Base-by-base conservation (phyloP, 2,329 filamentous ascomycete genomes). In the Botrytis deweyae region DNA sequence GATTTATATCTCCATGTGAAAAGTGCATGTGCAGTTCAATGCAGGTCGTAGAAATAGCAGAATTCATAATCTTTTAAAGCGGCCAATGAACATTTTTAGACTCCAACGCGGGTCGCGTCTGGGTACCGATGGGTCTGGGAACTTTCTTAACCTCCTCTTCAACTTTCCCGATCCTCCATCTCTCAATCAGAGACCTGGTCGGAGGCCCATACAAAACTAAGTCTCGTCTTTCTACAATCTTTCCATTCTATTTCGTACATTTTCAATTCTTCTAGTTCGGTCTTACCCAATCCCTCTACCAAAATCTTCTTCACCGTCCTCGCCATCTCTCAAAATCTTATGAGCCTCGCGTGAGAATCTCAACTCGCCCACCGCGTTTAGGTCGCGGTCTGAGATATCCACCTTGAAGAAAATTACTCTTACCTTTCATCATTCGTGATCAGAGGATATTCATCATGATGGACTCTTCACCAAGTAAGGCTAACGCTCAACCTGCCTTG, bases 381-480 rank as follows among this genome's bases (percentile, higher is more conserved):
- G 52, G 71, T 72, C 63, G 63, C 71, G 71, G 58, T 62, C 71
- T 42, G 25, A 70, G 73, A 75, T 73, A 71, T 70, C 76, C 73
- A 77, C 76, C 72, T 74, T 67, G 73, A 74, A 75, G 72, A 77
- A 69, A 72, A 74, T 75, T 75, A 61, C 67, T 66, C 58, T 59
- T 29, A 9, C 12, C 55, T n/a, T 55, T 70, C 44, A 73, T 49
- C 59, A 62, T 71, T 49, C 40, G 73, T 59, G 63, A 62, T 61
- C 72, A 68, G 73, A 77, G 75, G 69, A 74, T 73, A 75, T 75
- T 76, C 76, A 72, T 75, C 77, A 80, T 80, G 79, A 82, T 82
- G 80, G 79, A 82, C 75, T 80, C 79, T 29, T 81, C 80, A 75
- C 80, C 80, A 46, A 81, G 77, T 75, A 81, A 81, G 74, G 76